Evolutionary conservation across 345 rosid genomes (phyloP), one percentile per base, ranked within the genome.

Genomic region (Melastoma malabathricum): DNA sequence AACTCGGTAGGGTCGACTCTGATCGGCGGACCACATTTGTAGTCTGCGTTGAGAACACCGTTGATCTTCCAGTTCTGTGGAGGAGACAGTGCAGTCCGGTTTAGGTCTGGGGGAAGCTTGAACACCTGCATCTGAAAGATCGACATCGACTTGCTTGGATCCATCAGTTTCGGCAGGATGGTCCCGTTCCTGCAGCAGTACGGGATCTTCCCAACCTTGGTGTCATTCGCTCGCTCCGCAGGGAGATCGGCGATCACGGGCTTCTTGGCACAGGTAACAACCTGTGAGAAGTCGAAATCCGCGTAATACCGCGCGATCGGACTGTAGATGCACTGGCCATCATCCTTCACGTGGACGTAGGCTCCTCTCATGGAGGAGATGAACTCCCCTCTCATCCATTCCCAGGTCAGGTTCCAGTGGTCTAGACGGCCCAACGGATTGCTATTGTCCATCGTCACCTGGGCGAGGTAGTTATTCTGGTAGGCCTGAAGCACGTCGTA

Each of bases 341-440:
- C 51, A 71, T 84, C 83, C 41, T 47, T 72, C 47, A n/a, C 50
- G 64, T 67, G 68, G 56, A 89, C 78, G 66, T 66, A 92, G 58
- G 94, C 98, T 46, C 98, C 98, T 58, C 78, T 58, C 89, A 92
- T 87, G 13, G 77, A 48, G 70, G 61, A 45, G 55, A 87, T 84
- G 70, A 92, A 84, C 74, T 92, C 98, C 25, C 84, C 87, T 47
- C 89, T 65, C 74, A 56, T 79, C 97, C 98, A 92, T 62, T 87
- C 93, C 95, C 95, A 92, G 1, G 95, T 87, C 16, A 92, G 34
- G 69, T 92, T 87, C 98, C 98, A 92, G 48, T 73, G 82, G 59
- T 92, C 97, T 14, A 92, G 84, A 6, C 86, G 72, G 47, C 97
- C 90, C 3, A 92, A 60, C 0, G 93, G 88, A 43, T 57, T 69